Evolutionary conservation across 768 basidiomycete genomes (phyloP).

Genomic region (Tulasnella sp.): DNA sequence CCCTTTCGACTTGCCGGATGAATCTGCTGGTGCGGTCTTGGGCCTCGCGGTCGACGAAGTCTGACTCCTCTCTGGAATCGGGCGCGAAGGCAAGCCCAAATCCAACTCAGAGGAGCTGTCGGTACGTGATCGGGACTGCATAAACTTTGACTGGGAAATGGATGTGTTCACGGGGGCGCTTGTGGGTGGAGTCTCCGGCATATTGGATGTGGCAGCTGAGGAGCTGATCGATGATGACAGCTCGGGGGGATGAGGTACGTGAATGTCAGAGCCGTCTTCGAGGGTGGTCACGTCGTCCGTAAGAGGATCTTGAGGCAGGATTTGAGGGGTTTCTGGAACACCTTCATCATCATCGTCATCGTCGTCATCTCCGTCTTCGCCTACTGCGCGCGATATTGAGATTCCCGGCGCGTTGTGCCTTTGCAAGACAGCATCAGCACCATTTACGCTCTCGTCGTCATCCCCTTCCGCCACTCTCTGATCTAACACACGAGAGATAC

Average conservation of each 20-base stretch:
- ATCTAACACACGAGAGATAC: background rate
- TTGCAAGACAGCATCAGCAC: background rate
- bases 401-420: no score
- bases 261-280: background rate
- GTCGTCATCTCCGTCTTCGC: slow-evolving; percentile 1
- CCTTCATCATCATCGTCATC: background rate
- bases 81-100: no score
- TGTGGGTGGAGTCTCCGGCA: background rate
- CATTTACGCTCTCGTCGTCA: background rate
- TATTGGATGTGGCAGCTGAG: background rate
- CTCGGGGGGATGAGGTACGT: background rate
- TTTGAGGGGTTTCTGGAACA: background rate
- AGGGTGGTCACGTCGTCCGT: background rate
- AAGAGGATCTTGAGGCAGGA: background rate
- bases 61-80: no score
- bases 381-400: no score
- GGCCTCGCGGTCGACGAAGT: background rate
- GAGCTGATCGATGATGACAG: background rate
- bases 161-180: background rate
- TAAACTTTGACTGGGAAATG: background rate
- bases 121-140: no score
- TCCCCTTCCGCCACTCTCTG: background rate
- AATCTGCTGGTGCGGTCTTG: background rate
- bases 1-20: background rate
- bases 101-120: no score